Percentiles rank a stretch among this genome's conserved stretches.
phyloP scores from a whole-genome alignment of 1,284 basidiomycete species.

The Apiotrichum gamsii region DNA sequence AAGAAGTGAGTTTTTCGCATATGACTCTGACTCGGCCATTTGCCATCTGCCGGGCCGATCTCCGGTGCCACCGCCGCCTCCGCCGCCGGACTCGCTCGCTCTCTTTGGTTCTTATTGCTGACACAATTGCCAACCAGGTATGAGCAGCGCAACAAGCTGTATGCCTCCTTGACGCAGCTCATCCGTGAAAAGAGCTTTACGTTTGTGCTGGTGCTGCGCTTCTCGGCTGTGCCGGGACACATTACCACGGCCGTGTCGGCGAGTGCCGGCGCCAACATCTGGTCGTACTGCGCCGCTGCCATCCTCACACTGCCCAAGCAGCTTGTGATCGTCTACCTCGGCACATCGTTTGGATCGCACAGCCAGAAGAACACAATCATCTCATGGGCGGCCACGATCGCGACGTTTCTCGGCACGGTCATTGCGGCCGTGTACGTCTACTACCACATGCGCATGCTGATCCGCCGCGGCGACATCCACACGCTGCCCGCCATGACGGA shows the following conservation, averaged over 20 bases:
- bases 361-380: slow-evolving; percentile 33
- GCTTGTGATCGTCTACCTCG: slow-evolving; percentile 41
- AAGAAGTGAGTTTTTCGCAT: slow-evolving; percentile 31
- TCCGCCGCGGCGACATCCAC: slow-evolving; percentile 20
- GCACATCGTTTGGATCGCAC: slow-evolving; percentile 34
- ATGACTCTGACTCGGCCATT: no score
- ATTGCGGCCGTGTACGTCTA: slow-evolving; percentile 44
- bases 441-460: slow-evolving; percentile 42
- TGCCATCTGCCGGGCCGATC: not conserved
- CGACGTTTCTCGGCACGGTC: slow-evolving; percentile 37
- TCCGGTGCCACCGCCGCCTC: not conserved
- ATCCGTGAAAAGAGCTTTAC: slow-evolving; percentile 45
- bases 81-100: not conserved
- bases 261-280: slow-evolving; percentile 40
- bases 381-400: slow-evolving; percentile 27
- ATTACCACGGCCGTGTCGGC: slow-evolving; percentile 42
- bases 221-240: slow-evolving; percentile 43
- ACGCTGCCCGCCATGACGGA: slow-evolving; percentile 12
- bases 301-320: slow-evolving; percentile 44
- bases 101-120: not conserved
- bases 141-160: slow-evolving; percentile 41
- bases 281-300: slow-evolving; percentile 39
- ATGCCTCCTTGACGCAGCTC: slow-evolving; percentile 36
- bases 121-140: slow-evolving; percentile 28
- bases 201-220: slow-evolving; percentile 41